Conservation (phyloP, 2,329 filamentous ascomycete genomes). For the Clarireedia paspali region DNA sequence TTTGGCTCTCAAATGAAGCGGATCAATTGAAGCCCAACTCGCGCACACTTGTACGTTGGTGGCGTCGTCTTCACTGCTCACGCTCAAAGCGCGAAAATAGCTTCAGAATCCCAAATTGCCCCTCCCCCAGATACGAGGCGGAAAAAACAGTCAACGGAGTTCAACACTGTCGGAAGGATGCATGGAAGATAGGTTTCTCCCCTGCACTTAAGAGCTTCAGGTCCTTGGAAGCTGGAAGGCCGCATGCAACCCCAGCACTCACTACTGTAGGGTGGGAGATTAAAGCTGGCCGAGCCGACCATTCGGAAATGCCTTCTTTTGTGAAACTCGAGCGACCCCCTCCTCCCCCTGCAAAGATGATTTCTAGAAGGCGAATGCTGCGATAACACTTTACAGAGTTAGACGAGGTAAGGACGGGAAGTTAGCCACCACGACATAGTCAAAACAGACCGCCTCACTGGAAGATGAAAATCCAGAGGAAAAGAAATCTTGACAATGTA, state of each 20-base stretch:
- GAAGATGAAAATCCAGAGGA: not conserved
- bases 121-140: not conserved
- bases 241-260: not conserved
- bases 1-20: not conserved
- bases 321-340: not conserved
- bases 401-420: not conserved
- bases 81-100: not conserved
- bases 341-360: too few species aligned
- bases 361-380: not conserved
- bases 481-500: not conserved
- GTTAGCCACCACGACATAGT: too few species aligned
- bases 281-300: not conserved
- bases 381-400: too few species aligned
- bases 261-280: not conserved
- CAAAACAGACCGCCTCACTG: not conserved
- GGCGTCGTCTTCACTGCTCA: not conserved
- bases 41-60: not conserved
- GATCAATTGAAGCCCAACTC: not conserved
- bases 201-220: not conserved
- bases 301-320: not conserved
- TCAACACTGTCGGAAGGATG: not conserved
- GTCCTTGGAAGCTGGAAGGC: conserved; percentile 2
- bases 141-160: not conserved
- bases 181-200: not conserved
- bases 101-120: not conserved